Conservation (phyloP, 768 basidiomycete species). For the Collybia sordida region DNA sequence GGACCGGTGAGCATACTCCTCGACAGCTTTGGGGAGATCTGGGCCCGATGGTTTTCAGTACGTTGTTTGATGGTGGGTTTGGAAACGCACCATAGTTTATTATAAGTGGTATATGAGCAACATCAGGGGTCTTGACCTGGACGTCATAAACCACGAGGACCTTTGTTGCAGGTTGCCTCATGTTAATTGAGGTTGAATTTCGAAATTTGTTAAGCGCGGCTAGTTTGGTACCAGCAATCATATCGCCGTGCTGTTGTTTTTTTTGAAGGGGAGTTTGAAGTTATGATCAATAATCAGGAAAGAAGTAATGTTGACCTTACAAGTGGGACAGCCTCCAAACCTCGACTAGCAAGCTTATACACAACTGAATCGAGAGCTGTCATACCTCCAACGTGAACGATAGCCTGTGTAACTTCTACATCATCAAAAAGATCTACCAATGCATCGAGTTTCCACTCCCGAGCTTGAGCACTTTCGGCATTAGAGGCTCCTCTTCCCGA, state of each 20-base stretch:
- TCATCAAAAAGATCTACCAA: conserved; percentile 89
- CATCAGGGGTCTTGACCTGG: conserved; percentile 86
- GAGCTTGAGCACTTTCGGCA: conserved; percentile 81
- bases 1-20: conserved; percentile 95
- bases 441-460: conserved; percentile 95
- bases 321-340: conserved; percentile 85
- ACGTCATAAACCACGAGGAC: conserved; percentile 93
- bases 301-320: conserved; percentile 47
- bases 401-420: conserved; percentile 73
- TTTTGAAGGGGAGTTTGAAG: too few species aligned
- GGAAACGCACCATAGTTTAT: conserved; percentile 81
- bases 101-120: conserved; percentile 87
- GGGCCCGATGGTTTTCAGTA: neutral
- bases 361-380: conserved; percentile 85
- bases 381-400: conserved; percentile 89
- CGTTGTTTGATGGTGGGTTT: too few species aligned
- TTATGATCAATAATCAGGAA: conserved; percentile 11
- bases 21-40: conserved; percentile 94
- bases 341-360: conserved; percentile 84
- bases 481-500: conserved; percentile 82
- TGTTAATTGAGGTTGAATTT: conserved; percentile 50
- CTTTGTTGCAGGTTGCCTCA: conserved; percentile 67
- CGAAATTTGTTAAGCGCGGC: conserved; percentile 87
- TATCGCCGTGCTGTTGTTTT: conserved; percentile 79
- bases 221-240: conserved; percentile 80